phyloP scores from a whole-genome alignment of 1,284 basidiomycete species.

The Ceratobasidium sp. region DNA sequence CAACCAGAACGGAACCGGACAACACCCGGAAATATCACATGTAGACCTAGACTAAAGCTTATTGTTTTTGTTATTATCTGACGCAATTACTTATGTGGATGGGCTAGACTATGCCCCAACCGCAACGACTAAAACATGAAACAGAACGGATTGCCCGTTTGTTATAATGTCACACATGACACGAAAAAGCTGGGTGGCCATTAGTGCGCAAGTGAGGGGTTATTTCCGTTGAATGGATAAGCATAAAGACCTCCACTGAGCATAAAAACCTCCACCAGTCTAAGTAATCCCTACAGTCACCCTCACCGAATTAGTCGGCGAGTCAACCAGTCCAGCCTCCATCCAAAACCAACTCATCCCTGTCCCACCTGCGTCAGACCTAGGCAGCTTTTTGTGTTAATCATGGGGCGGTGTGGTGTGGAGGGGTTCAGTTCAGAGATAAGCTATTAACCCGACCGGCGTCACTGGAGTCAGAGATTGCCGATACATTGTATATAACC shows the following conservation, averaged over 20 bases:
- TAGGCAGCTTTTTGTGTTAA: not conserved
- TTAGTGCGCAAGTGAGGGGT: not conserved
- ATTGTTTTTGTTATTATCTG: slow-evolving; percentile 27
- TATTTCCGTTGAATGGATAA: not conserved
- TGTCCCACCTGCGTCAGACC: not conserved
- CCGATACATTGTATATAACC: not conserved
- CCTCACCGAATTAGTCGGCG: not conserved
- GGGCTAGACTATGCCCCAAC: slow-evolving; percentile 13
- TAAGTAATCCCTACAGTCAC: not conserved
- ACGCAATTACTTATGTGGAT: too few relatives aligned
- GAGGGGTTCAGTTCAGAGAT: too few relatives aligned
- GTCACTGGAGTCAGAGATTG: not conserved
- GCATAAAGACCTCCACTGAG: too few relatives aligned
- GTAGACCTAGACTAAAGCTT: not conserved
- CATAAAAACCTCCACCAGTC: slow-evolving; percentile 14
- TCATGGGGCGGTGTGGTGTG: not conserved
- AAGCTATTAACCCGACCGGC: not conserved
- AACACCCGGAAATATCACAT: slow-evolving; percentile 16
- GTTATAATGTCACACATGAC: not conserved
- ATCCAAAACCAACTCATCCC: not conserved
- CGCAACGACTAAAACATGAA: too few relatives aligned
- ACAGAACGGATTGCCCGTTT: too few relatives aligned
- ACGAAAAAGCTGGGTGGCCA: not conserved
- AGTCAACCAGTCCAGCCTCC: not conserved
- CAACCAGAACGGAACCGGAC: too few relatives aligned